Evolutionary conservation across 306 rosid species (phyloP).

Genomic region (Sicyos edulis): DNA sequence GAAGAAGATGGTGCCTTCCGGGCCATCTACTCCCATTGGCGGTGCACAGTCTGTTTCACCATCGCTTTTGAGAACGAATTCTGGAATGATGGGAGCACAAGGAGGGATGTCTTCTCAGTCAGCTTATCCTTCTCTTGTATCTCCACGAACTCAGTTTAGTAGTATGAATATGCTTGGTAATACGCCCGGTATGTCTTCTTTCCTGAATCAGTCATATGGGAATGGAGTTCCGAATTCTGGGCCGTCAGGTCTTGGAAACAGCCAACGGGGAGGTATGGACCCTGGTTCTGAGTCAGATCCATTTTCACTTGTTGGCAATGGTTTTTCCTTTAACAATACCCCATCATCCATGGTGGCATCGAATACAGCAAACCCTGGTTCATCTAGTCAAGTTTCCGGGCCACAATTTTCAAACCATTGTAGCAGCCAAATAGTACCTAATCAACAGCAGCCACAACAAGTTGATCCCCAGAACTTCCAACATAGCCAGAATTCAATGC

Average conservation of each 20-base stretch:
- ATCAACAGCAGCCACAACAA: slow-evolving; percentile 75
- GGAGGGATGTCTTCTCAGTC: slow-evolving; percentile 70
- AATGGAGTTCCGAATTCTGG: slow-evolving; percentile 65
- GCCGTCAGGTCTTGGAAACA: slow-evolving; percentile 57
- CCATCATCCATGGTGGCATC: slow-evolving; percentile 53
- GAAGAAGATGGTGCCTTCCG: slow-evolving; percentile 71
- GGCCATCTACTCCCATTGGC: slow-evolving; percentile 80
- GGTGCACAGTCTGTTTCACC: slow-evolving; percentile 76
- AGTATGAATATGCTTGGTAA: slow-evolving; percentile 77
- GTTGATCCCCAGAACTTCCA: slow-evolving; percentile 71
- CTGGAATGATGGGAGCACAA: slow-evolving; percentile 86
- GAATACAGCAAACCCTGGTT: slow-evolving; percentile 52
- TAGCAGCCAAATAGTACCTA: slow-evolving; percentile 54
- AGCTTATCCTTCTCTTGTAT: slow-evolving; percentile 59
- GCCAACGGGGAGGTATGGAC: slow-evolving; percentile 74
- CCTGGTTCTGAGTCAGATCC: slow-evolving; percentile 69
- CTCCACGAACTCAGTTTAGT: slow-evolving; percentile 62
- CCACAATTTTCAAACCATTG: slow-evolving; percentile 69
- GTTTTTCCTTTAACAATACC: slow-evolving; percentile 49
- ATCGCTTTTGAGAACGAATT: slow-evolving; percentile 75
- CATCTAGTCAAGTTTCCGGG: slow-evolving; percentile 72
- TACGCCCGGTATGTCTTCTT: slow-evolving; percentile 61
- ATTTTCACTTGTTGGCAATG: slow-evolving; percentile 62
- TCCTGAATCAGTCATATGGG: slow-evolving; percentile 68
- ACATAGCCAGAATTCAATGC: slow-evolving; percentile 75